These are phyloP conservation scores for Penicillium canescens DNA, from an alignment of 495 filamentous ascomycete species.

Conservation along the genomic window DNA sequence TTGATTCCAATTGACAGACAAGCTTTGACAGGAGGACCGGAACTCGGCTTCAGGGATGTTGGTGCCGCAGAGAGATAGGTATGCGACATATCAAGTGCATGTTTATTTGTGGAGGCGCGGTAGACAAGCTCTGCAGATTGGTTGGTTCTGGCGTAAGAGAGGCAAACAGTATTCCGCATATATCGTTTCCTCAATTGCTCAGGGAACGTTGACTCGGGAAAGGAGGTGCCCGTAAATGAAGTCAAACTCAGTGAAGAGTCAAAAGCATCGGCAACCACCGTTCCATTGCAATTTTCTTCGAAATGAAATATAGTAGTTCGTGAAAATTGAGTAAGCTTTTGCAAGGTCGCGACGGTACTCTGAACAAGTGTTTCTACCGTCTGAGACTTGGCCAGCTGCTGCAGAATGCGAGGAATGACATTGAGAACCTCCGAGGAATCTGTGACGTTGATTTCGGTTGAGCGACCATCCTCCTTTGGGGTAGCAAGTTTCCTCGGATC, in stretches of 20 bases:
- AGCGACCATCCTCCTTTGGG: conserved; percentile 19
- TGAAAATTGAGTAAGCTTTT: conserved; percentile 79
- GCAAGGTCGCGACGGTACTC: conserved; percentile 42
- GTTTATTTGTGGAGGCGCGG: conserved; percentile 65
- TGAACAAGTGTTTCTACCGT: conserved; percentile 51
- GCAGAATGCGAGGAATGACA: conserved; percentile 81
- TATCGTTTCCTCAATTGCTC: conserved; percentile 74
- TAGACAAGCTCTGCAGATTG: conserved; percentile 68
- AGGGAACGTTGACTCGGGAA: conserved; percentile 79
- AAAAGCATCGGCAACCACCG: conserved; percentile 78
- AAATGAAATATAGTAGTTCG: conserved; percentile 91
- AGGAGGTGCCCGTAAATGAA: conserved; percentile 77
- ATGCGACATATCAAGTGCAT: conserved; percentile 69
- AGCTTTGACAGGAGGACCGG: conserved; percentile 72
- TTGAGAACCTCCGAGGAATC: conserved; percentile 83
- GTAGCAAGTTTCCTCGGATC: not conserved
- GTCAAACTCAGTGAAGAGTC: conserved; percentile 70
- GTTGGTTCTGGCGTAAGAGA: conserved; percentile 17
- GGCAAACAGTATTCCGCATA: conserved; percentile 48
- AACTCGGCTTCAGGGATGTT: conserved; percentile 69
- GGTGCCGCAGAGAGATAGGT: conserved; percentile 81
- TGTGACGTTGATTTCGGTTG: conserved; percentile 41
- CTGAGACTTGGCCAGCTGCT: conserved; percentile 69
- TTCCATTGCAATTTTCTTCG: conserved; percentile 72
- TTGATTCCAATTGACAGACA: conserved; percentile 92